Conservation (phyloP, 306 rosid species). For the Pueraria montana region DNA sequence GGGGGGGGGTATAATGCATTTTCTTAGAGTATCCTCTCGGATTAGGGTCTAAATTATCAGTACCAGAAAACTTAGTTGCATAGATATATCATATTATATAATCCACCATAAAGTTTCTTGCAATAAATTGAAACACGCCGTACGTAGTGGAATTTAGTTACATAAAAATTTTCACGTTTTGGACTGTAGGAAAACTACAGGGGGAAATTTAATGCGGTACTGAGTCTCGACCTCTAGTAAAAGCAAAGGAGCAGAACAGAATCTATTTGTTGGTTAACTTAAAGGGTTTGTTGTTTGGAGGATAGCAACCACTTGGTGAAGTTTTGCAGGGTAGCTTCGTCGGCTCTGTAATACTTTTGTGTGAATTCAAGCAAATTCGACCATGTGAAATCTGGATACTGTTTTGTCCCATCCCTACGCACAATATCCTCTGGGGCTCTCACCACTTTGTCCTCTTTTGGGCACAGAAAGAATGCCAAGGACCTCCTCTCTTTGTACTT, state of each 20-base stretch:
- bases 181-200: not conserved
- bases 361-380: slow-evolving; percentile 69
- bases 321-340: slow-evolving; percentile 66
- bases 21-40: no score
- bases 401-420: slow-evolving; percentile 53
- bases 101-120: not conserved
- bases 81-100: not conserved
- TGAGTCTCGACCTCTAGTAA: not conserved
- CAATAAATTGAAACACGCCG: not conserved
- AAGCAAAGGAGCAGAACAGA: slow-evolving; percentile 15
- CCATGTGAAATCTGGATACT: slow-evolving; percentile 86
- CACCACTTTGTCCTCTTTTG: slow-evolving; percentile 72
- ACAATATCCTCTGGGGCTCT: slow-evolving; percentile 71
- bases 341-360: slow-evolving; percentile 74
- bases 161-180: not conserved
- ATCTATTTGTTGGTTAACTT: slow-evolving; percentile 19
- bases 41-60: no score
- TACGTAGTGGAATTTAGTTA: slow-evolving; percentile 5
- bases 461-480: slow-evolving; percentile 85
- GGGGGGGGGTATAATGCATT: no score
- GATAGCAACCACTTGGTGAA: slow-evolving; percentile 73
- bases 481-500: slow-evolving; percentile 67
- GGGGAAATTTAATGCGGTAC: not conserved
- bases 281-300: slow-evolving; percentile 43
- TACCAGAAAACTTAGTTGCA: not conserved